phyloP scores from a whole-genome alignment of 164 flowering plant species.

The Liquidambar formosana region DNA sequence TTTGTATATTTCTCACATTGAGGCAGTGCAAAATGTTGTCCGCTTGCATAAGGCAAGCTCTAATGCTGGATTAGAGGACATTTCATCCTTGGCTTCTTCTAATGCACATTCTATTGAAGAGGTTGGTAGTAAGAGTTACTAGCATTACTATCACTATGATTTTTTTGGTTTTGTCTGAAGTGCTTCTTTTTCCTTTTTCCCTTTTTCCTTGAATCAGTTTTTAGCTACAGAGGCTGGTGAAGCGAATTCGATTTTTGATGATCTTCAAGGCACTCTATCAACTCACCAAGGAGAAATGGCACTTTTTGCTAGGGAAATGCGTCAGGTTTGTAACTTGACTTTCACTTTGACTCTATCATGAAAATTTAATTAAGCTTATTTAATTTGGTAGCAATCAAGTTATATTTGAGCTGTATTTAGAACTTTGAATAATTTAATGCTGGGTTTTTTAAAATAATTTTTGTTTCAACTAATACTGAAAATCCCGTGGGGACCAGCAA shows the following conservation, averaged over 20 bases:
- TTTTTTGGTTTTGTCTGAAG: not conserved
- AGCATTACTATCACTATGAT: not conserved
- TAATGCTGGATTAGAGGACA: conserved; percentile 77
- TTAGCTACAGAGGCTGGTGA: conserved; percentile 48
- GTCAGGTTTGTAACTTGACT: conserved; percentile 56
- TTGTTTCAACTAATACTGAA: no score
- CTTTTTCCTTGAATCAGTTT: conserved; percentile 39
- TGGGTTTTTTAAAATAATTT: no score
- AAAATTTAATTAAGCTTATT: not conserved
- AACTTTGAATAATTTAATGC: no score
- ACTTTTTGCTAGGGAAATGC: conserved; percentile 72
- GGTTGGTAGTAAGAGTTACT: conserved; percentile 40
- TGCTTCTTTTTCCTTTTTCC: not conserved
- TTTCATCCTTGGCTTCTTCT: conserved; percentile 51
- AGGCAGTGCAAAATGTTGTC: conserved; percentile 88
- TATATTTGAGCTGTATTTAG: no score
- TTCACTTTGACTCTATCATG: not conserved
- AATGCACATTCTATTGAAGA: conserved; percentile 55
- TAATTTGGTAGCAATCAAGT: no score
- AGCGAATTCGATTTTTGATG: conserved; percentile 61
- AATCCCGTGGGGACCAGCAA: no score
- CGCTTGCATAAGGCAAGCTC: conserved; percentile 75
- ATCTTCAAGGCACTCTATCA: conserved; percentile 64
- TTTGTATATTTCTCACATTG: conserved; percentile 71
- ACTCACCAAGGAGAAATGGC: conserved; percentile 87